Base-by-base conservation (phyloP, 352 stramenopile genomes). In the Pythium angustatum region DNA sequence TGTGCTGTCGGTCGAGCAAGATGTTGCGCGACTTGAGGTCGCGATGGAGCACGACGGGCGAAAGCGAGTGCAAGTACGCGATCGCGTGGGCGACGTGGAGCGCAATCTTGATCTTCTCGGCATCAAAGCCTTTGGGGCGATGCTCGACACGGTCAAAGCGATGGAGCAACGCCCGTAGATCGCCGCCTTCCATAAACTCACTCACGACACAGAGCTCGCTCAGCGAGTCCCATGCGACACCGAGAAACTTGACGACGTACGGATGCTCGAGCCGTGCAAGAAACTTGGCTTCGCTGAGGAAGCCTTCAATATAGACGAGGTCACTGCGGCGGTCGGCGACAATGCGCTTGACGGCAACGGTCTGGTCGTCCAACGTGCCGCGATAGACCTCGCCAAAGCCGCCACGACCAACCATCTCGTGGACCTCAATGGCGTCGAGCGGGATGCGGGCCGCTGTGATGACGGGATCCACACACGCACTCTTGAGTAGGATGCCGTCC, bases 21-120 rank as follows among this genome's bases (percentile, higher is more conserved):
- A 80, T 48, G 50, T 83, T 83, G 38, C 68, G 69, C 15, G 75
- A 83, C 65, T 81, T 83, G 60, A 83, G 66, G 43, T 83, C 75
- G 11, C 75, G 75, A 58, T 83, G 75, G 4, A 83, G 45, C 21
- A 81, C 49, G 0, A 34, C 47, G 30, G 64, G 71, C 0, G 44
- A 27, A 5, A 75, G 55, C 14, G 72, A 76, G 61, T 81, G 76
- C 33, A 84, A 54, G 24, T 81, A 81, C 33, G 69, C 67, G 17
- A 85, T 52, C 0, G 63, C 76, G 19, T 78, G 58, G 30, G 45
- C 56, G 15, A 55, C 27, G 38, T 79, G 60, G 14, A 79, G 33
- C 0, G 73, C 71, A 40, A 85, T 76, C 15, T 53, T 68, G 26
- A 77, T 64, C 55, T 85, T 84, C 24, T 56, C 64, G 9, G 40